A percentile compares a stretch with the other conserved stretches of the same genome.
phyloP scores from a whole-genome alignment of 805 yeast genomes.

The Isabelozyma rhagii region DNA sequence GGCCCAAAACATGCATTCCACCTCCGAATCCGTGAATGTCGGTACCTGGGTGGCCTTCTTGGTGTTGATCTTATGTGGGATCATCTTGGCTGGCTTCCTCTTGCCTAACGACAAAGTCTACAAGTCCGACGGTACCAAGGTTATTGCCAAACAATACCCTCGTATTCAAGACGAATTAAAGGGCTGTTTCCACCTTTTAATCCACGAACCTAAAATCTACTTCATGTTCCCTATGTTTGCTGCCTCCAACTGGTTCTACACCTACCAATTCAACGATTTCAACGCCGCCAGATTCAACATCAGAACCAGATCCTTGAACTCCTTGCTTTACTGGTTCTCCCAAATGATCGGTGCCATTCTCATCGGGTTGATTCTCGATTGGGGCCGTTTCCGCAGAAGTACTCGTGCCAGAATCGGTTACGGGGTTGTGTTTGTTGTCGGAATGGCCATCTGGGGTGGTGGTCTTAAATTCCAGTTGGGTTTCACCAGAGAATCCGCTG shows the following conservation, averaged over 20 bases:
- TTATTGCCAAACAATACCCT: conserved; percentile 44
- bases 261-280: conserved; percentile 59
- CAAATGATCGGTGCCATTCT: conserved; percentile 57
- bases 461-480: conserved; percentile 47
- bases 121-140: conserved; percentile 48
- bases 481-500: conserved; percentile 36
- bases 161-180: conserved; percentile 43
- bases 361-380: conserved; percentile 49
- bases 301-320: conserved; percentile 60
- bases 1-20: conserved; percentile 45
- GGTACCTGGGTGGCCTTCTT: conserved; percentile 56
- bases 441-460: conserved; percentile 58
- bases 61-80: conserved; percentile 48
- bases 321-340: conserved; percentile 56
- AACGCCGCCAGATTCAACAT: conserved; percentile 55
- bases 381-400: conserved; percentile 37
- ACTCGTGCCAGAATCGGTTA: conserved; percentile 47
- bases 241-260: conserved; percentile 64
- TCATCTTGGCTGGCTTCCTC: conserved; percentile 41
- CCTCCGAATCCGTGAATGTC: conserved; percentile 36
- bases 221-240: conserved; percentile 60
- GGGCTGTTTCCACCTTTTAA: conserved; percentile 37
- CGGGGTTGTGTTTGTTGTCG: conserved; percentile 32
- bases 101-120: conserved; percentile 50
- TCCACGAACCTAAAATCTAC: conserved; percentile 42